These are phyloP conservation scores for Ustilago curta DNA, from an alignment of 1,284 basidiomycete species.

Conservation along the genomic window DNA sequence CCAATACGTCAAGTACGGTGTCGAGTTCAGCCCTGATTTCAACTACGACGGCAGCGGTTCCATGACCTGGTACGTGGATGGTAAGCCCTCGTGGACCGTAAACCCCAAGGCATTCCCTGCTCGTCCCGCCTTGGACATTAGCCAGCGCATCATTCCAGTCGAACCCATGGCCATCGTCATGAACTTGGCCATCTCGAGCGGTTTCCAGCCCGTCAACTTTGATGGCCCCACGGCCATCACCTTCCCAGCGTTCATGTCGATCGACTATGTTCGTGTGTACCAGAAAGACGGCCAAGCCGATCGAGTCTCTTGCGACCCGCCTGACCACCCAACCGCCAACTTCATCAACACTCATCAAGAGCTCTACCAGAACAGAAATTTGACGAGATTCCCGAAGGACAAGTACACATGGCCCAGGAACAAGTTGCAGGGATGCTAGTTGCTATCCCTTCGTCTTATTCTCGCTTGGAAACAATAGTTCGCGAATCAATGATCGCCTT, in stretches of 20 bases:
- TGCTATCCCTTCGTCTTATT: too few relatives aligned
- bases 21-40: conserved; percentile 67
- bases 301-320: conserved; percentile 57
- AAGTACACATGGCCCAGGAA: conserved; percentile 54
- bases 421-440: conserved; percentile 54
- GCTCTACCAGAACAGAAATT: conserved; percentile 65
- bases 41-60: conserved; percentile 57
- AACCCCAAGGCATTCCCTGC: conserved; percentile 47
- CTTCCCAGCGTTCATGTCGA: conserved; percentile 57
- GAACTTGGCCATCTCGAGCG: conserved; percentile 62
- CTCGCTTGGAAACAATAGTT: too few relatives aligned
- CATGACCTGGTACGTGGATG: conserved; percentile 66
- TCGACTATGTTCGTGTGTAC: conserved; percentile 65
- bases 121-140: conserved; percentile 46
- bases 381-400: too few relatives aligned
- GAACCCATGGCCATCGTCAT: conserved; percentile 67
- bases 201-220: conserved; percentile 64
- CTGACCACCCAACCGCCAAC: conserved; percentile 62
- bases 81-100: conserved; percentile 64
- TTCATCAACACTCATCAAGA: conserved; percentile 64
- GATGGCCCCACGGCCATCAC: conserved; percentile 33
- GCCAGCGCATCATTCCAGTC: conserved; percentile 57
- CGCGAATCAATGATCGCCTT: too few relatives aligned
- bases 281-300: conserved; percentile 57
- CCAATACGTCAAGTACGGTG: conserved; percentile 58